Percentiles rank a stretch among this genome's conserved stretches.
Evolutionary conservation across 2,329 filamentous ascomycete species (phyloP).

Genomic region (Pestalotiopsis sp.): DNA sequence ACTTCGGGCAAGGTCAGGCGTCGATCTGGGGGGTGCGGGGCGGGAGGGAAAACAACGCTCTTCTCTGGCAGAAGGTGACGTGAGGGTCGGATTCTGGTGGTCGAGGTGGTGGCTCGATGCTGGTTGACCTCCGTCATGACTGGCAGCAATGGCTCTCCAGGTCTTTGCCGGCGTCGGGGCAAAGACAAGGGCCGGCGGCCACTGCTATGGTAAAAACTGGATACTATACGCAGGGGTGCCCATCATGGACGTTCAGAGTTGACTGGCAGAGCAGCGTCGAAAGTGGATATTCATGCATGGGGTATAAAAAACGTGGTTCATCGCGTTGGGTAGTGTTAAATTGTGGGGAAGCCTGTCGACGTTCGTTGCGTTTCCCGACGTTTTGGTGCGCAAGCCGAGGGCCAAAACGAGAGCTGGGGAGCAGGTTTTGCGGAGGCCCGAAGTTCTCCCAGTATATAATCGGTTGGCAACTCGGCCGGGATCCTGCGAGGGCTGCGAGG

Average conservation of each 20-base stretch:
- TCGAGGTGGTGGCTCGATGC: not conserved
- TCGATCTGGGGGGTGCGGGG: not conserved
- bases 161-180: not conserved
- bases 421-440: not conserved
- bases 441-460: not conserved
- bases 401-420: not conserved
- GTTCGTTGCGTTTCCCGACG: not conserved
- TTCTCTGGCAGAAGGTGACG: not conserved
- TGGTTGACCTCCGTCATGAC: not conserved
- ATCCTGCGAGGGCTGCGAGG: not conserved
- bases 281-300: not conserved
- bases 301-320: not conserved
- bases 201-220: not conserved
- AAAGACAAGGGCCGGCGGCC: not conserved
- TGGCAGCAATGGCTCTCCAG: not conserved
- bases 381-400: not conserved
- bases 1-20: not conserved
- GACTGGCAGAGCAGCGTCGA: not conserved
- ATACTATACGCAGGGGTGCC: not conserved
- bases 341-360: not conserved
- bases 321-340: not conserved
- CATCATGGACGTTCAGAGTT: not conserved
- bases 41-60: not conserved
- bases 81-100: not conserved
- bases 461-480: not conserved